phyloP scores from a whole-genome alignment of 2,329 filamentous ascomycete species.

The Cladorrhinum sp. region DNA sequence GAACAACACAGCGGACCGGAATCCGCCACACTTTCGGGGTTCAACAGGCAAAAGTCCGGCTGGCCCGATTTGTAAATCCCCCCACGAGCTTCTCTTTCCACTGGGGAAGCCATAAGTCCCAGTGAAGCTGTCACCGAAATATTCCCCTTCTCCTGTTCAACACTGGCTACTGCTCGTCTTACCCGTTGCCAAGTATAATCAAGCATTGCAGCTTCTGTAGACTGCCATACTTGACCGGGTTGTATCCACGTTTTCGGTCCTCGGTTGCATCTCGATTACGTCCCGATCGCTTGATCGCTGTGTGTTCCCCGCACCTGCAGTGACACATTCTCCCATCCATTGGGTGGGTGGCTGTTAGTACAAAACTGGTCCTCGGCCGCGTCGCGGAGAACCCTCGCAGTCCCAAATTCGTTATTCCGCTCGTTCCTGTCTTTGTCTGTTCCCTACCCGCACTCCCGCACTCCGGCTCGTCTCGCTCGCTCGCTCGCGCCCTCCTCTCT shows the following conservation, averaged over 20 bases:
- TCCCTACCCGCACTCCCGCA: not conserved
- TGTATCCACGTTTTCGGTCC: slow-evolving; percentile 18
- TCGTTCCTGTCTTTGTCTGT: not conserved
- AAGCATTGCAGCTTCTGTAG: not conserved
- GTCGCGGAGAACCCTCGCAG: not conserved
- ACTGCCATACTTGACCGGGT: slow-evolving; percentile 3
- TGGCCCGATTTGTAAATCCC: not conserved
- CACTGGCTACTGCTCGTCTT: not conserved
- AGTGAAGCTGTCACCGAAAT: not conserved
- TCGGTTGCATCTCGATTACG: slow-evolving; percentile 21
- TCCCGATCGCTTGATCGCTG: slow-evolving; percentile 13
- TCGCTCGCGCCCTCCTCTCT: slow-evolving; percentile 5
- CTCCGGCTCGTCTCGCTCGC: not conserved
- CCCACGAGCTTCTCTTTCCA: not conserved
- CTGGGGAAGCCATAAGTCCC: not conserved
- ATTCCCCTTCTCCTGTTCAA: not conserved
- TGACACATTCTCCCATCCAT: slow-evolving; percentile 7
- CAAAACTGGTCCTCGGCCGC: not conserved
- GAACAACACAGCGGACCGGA: not conserved
- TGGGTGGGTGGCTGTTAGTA: slow-evolving; percentile 5
- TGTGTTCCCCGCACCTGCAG: slow-evolving; percentile 23
- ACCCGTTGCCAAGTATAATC: not conserved
- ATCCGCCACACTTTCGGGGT: not conserved
- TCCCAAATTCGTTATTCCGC: not conserved
- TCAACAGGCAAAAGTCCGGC: not conserved